phyloP scores from a whole-genome alignment of 495 filamentous ascomycete species.

The Glarea lozoyensis region DNA sequence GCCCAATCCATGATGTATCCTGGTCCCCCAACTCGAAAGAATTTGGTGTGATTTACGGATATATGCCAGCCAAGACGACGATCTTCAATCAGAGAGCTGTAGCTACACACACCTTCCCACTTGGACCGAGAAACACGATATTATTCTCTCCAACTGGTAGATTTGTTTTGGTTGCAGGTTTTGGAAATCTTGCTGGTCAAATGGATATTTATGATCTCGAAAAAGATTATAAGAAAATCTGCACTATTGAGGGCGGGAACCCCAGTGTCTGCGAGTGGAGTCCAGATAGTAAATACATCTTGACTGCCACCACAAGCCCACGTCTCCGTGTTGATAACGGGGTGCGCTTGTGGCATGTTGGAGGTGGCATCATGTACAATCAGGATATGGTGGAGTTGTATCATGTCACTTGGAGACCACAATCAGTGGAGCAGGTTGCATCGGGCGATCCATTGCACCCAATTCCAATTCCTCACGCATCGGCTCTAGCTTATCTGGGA shows the following conservation, averaged over 20 bases:
- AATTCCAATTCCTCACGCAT: slow-evolving; percentile 72
- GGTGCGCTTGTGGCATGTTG: slow-evolving; percentile 88
- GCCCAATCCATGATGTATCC: slow-evolving; percentile 95
- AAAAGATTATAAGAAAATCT: slow-evolving; percentile 81
- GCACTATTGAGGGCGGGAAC: slow-evolving; percentile 92
- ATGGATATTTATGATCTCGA: slow-evolving; percentile 96
- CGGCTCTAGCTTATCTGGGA: slow-evolving; percentile 72
- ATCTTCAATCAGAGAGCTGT: slow-evolving; percentile 87
- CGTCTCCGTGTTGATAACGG: slow-evolving; percentile 94
- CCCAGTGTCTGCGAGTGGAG: slow-evolving; percentile 94
- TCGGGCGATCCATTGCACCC: slow-evolving; percentile 66
- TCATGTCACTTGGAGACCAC: slow-evolving; percentile 83
- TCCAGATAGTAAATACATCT: slow-evolving; percentile 86
- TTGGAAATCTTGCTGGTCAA: slow-evolving; percentile 93
- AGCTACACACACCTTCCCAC: slow-evolving; percentile 68
- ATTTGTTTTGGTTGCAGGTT: slow-evolving; percentile 88
- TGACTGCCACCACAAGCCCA: slow-evolving; percentile 94
- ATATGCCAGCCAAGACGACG: slow-evolving; percentile 95
- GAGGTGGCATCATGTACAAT: slow-evolving; percentile 85
- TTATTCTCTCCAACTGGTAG: slow-evolving; percentile 89
- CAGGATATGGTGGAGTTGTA: slow-evolving; percentile 92
- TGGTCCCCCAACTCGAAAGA: slow-evolving; percentile 96
- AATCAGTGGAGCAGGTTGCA: slow-evolving; percentile 48
- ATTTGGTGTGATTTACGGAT: slow-evolving; percentile 95
- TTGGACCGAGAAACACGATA: slow-evolving; percentile 88